phyloP scores from a whole-genome alignment of 2,329 filamentous ascomycete genomes.

The Talaromyces sp. region DNA sequence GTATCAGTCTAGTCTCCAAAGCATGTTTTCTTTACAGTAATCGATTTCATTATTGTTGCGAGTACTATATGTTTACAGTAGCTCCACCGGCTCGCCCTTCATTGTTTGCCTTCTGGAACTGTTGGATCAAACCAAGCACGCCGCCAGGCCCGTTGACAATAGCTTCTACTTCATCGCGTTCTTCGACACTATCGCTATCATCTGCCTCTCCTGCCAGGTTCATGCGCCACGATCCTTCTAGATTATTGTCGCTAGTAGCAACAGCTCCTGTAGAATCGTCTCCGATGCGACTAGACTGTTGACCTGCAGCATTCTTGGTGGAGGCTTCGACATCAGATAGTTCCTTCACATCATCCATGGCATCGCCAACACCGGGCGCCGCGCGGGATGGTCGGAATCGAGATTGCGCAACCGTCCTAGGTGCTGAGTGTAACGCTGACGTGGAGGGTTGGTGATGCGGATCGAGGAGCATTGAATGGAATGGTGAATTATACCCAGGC shows the following conservation, averaged over 20 bases:
- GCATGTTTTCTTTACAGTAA: neutral
- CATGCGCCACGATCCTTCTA: conserved; percentile 55
- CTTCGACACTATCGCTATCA: conserved; percentile 46
- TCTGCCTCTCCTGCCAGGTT: conserved; percentile 38
- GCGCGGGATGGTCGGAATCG: conserved; percentile 34
- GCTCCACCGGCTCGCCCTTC: conserved; percentile 37
- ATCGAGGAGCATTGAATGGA: conserved; percentile 47
- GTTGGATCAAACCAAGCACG: conserved; percentile 64
- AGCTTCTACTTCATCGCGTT: conserved; percentile 49
- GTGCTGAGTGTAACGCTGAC: conserved; percentile 36
- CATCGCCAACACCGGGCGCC: conserved; percentile 24
- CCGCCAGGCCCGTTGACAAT: conserved; percentile 51
- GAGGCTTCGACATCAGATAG: conserved; percentile 23
- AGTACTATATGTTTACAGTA: conserved; percentile 12
- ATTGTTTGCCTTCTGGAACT: conserved; percentile 61
- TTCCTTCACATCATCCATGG: conserved; percentile 35
- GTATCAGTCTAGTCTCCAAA: neutral
- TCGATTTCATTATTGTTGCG: neutral
- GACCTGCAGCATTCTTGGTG: conserved; percentile 11
- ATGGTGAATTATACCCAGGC: conserved; percentile 35
- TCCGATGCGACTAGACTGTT: conserved; percentile 25
- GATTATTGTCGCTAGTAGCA: conserved; percentile 54
- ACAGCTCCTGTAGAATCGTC: conserved; percentile 40
- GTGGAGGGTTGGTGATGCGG: conserved; percentile 48
- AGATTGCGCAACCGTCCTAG: conserved; percentile 28